Percentiles rank a stretch among this genome's conserved stretches.
Evolutionary conservation across 306 rosid species (phyloP).

Genomic region (Gastrolobium villosum): DNA sequence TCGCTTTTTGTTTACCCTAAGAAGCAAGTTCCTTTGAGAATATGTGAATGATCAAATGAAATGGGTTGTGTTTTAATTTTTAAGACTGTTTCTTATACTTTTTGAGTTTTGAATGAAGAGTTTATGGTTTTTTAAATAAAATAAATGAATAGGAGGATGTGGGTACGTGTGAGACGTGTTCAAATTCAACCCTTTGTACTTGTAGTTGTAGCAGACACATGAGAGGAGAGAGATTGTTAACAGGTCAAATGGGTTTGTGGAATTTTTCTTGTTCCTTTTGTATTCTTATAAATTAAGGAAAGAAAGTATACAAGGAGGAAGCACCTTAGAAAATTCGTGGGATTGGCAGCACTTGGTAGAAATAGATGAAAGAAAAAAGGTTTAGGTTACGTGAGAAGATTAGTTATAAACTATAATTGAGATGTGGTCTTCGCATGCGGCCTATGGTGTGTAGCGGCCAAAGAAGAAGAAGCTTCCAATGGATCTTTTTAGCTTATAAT

Average conservation of each 20-base stretch:
- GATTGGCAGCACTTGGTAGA: not conserved
- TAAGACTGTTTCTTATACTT: too few relatives aligned
- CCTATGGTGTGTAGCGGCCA: constrained; percentile 12
- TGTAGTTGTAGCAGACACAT: too few relatives aligned
- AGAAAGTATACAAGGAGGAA: not conserved
- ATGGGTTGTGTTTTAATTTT: not conserved
- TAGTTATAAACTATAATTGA: not conserved
- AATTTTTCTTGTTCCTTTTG: not conserved
- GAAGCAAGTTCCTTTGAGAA: too few relatives aligned
- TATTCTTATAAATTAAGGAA: not conserved
- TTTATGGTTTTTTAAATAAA: too few relatives aligned
- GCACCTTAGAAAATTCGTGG: not conserved
- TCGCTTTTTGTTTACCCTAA: too few relatives aligned
- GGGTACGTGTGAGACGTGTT: too few relatives aligned
- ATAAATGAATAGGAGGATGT: too few relatives aligned
- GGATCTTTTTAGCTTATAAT: not conserved
- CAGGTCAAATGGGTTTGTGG: constrained; percentile 1
- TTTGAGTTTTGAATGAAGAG: too few relatives aligned
- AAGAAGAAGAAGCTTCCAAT: constrained; percentile 28
- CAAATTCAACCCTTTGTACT: too few relatives aligned
- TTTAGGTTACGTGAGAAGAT: not conserved
- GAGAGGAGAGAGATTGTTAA: not conserved
- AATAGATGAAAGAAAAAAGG: constrained; percentile 14
- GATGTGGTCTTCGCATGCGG: not conserved
- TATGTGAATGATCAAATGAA: not conserved